These are phyloP conservation scores for Panaeolus papilionaceus DNA, from an alignment of 768 basidiomycete genomes.

Conservation along the genomic window DNA sequence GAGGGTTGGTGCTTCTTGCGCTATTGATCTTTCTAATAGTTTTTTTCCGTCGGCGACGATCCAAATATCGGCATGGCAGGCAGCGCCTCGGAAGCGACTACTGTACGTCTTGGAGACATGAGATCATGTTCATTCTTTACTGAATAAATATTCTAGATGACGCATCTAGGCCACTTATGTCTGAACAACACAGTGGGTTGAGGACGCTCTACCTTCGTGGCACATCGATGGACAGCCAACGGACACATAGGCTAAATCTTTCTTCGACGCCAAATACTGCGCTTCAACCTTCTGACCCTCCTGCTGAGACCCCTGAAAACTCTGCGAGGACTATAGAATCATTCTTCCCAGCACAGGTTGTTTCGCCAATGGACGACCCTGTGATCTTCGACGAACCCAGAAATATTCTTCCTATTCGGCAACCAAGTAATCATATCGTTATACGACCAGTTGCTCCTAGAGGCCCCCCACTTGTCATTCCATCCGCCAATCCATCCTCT, in stretches of 20 bases:
- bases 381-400: not conserved
- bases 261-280: not conserved
- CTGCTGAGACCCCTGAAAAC: constrained; percentile 1
- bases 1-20: constrained; percentile 13
- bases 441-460: not conserved
- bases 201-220: not conserved
- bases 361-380: not conserved
- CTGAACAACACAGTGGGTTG: not conserved
- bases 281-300: not conserved
- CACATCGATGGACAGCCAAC: constrained; percentile 1
- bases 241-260: not conserved
- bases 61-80: not conserved
- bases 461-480: not conserved
- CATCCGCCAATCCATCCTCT: not conserved
- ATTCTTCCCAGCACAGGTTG: not conserved
- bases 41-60: constrained; percentile 12
- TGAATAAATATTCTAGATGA: not conserved
- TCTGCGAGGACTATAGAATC: not conserved
- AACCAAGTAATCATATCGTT: not conserved
- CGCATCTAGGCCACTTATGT: not conserved
- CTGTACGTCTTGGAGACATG: not conserved
- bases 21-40: constrained; percentile 7
- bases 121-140: not conserved
- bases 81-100: constrained; percentile 7
- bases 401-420: not conserved